phyloP scores from a whole-genome alignment of 2,329 filamentous ascomycete genomes.

The Lachnellula suecica region DNA sequence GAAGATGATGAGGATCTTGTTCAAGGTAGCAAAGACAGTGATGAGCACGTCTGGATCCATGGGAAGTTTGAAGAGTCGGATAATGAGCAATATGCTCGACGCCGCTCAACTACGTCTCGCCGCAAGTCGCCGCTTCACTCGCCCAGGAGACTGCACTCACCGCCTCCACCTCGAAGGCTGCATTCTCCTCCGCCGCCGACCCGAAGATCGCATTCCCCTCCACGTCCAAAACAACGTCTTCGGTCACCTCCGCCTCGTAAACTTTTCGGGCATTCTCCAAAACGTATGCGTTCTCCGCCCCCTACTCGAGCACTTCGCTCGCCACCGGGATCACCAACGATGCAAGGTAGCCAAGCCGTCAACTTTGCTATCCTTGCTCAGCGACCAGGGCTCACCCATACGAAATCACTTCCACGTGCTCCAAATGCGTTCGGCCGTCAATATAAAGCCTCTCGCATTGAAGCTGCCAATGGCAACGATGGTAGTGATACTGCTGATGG shows the following conservation, averaged over 20 bases:
- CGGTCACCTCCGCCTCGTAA: conserved; percentile 34
- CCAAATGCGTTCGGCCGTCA: conserved; percentile 65
- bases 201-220: conserved; percentile 35
- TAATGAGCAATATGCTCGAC: conserved; percentile 50
- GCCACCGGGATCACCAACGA: conserved; percentile 44
- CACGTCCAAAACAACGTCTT: conserved; percentile 35
- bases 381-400: conserved; percentile 69
- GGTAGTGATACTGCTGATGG: conserved; percentile 44
- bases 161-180: conserved; percentile 38
- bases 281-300: conserved; percentile 68
- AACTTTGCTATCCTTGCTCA: conserved; percentile 47
- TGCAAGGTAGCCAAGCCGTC: conserved; percentile 38
- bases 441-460: conserved; percentile 42
- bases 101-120: conserved; percentile 47
- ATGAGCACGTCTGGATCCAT: conserved; percentile 68
- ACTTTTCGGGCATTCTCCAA: conserved; percentile 35
- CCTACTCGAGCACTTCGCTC: conserved; percentile 54
- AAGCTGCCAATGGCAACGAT: conserved; percentile 38
- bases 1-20: conserved; percentile 69
- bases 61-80: conserved; percentile 69
- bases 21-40: conserved; percentile 59
- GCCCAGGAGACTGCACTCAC: conserved; percentile 61
- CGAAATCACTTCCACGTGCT: conserved; percentile 83
- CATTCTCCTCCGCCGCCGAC: conserved; percentile 36
- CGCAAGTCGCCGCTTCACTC: conserved; percentile 50